Evolutionary conservation across 2,329 filamentous ascomycete genomes (phyloP), one percentile per base, ranked within the genome.

Genomic region (Dactylellina haptotyla): DNA sequence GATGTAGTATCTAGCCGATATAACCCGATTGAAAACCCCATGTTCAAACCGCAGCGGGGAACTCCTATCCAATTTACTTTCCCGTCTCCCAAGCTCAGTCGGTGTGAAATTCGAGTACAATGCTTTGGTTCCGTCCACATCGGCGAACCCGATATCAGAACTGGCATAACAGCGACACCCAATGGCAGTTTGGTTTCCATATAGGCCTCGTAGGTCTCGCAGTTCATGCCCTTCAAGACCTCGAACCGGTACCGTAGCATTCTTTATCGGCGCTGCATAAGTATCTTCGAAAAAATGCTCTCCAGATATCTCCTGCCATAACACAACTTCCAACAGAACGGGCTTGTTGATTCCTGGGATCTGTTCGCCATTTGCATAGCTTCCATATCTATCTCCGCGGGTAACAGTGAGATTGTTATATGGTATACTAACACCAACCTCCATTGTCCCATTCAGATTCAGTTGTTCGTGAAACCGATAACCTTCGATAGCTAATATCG

Each of bases 91-190:
- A 2, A 45, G 20, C 16, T 16, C 8, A 45, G 10, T 32, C 14
- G 28, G 30, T 6, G 12, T 45, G n/a, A 63, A 63, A 23, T 63
- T 53, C 9, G 59, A 63, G 12, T 30, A 63, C 1, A 46, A 18
- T 2, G 59, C 46, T 14, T 8, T 30, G 1, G 18, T 43, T 1
- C 59, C 59, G 23, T 63, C 48, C 4, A 43, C 14, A 16, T 43
- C 16, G 4, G 59, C 59, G 25, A 14, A 63, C 18, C 59, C 59
- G 3, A 45, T 14, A 14, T 63, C 37, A 6, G 59, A 63, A 54
- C 20, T 28, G 6, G 59, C 59, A 37, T 53, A 63, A 23, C 59
- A 63, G 4, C 59, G 59, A 18, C 59, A 63, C 0, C 59, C 59
- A 16, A 63, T 20, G 8, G 59, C 59, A 3, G 18, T 59, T n/a